Base-by-base conservation (phyloP, 75 land plant genomes). In the Azolla pinnata region DNA sequence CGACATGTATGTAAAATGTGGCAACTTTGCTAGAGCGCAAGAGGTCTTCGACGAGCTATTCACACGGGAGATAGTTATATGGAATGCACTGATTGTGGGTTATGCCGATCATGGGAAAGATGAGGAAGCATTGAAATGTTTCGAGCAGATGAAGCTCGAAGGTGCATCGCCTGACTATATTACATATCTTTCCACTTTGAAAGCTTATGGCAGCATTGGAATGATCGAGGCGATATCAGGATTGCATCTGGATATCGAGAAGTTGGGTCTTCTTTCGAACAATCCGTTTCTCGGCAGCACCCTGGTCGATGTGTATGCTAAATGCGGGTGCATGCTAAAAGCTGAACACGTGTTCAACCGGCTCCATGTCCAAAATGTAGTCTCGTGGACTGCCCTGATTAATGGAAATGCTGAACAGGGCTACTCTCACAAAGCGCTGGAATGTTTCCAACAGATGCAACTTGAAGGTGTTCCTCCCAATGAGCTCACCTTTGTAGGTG, bases 11-110 rank as follows among this genome's bases (percentile, higher is more conserved):
- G 81, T 70, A 2, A 65, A 33, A 31, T 31, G 5, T 21, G 74
- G 74, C 7, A 44, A n/a, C 20, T 69, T 82, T 20, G 25, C 0
- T 16, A 78, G 75, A 16, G 85, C 85, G 0, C 54, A 65, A 24
- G 20, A 21, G 8, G 8, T 82, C 51, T 86, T 86, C 55, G 68
- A 77, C 54, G 60, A 67, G 23, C 70, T 75, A 75, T 34, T 18
- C 0, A 44, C 62, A 3, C 68, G 45, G 48, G 74, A 77, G 56
- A 25, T 79, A 35, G 58, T 82, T 7, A 61, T 70, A 0, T 86
- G 83, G 86, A 80, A 64, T 40, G 74, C 80, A 0, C 60, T 83
- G 76, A 64, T 86, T 46, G 64, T 77, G 38, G 76, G 79, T 59
- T 83, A 70, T 65, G 82, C 68, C 62, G 74, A 81, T 58, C 76